phyloP scores from a whole-genome alignment of 768 basidiomycete species.

The Hortiboletus campestris region DNA sequence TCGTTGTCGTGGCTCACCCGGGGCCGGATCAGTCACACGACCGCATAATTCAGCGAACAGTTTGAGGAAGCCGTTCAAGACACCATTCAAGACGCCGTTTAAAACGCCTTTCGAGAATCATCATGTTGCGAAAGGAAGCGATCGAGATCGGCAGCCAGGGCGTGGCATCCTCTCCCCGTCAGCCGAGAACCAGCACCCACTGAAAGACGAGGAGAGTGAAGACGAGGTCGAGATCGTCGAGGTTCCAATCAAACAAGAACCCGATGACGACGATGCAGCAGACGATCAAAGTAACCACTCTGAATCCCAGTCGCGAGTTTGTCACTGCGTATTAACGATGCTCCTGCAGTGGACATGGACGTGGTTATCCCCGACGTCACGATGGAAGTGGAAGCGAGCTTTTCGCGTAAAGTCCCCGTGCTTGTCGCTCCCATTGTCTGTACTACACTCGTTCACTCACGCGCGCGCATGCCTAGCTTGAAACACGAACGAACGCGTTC shows the following conservation, averaged over 20 bases:
- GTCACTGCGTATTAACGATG: background rate
- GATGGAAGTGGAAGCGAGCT: constrained; percentile 38
- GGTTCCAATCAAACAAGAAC: background rate
- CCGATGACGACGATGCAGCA: background rate
- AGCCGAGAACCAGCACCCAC: background rate
- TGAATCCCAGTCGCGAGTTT: no score
- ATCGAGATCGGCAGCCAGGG: background rate
- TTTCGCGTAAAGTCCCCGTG: constrained; percentile 46
- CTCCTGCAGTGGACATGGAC: constrained; percentile 6
- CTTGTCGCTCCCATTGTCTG: background rate
- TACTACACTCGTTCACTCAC: background rate
- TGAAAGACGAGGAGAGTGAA: background rate
- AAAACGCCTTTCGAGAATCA: constrained; percentile 47
- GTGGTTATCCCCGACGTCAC: constrained; percentile 28
- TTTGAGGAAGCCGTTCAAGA: constrained; percentile 56
- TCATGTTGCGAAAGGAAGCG: background rate
- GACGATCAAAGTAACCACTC: background rate
- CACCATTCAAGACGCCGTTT: constrained; percentile 39
- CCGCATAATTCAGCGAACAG: constrained; percentile 40
- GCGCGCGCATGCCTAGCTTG: constrained; percentile 25
- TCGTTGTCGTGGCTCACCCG: background rate
- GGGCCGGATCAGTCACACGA: constrained; percentile 41
- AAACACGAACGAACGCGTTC: constrained; percentile 37
- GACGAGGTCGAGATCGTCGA: constrained; percentile 14
- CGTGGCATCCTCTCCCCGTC: background rate